Evolutionary conservation across 441 rosid species (phyloP), one percentile per base, ranked within the genome.

Genomic region (Isatis lusitanica): DNA sequence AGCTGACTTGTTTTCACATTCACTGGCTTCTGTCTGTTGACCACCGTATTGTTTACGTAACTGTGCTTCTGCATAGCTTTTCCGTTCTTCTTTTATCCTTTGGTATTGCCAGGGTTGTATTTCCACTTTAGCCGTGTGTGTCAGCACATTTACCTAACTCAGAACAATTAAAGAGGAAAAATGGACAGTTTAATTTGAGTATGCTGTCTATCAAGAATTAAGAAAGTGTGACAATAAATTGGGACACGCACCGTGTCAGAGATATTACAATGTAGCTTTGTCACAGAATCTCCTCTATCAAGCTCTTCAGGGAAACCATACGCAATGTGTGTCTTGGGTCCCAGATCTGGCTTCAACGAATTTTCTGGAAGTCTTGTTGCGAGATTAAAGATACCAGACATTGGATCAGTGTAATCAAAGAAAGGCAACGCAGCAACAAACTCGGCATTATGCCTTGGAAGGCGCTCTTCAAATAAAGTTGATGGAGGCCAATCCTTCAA

Each of bases 401-500:
- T 83, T 26, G 97, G 96, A 74, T 91, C 90, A 38, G 88, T 76
- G 74, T 91, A 93, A 66, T 88, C 93, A 81, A 81, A 91, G 77
- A 89, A 93, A 48, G 98, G 99, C 68, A 95, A 78, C 3, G 94
- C 92, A 60, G 88, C 73, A 44, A 90, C 82, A 59, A 92, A 93
- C 84, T 95, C 98, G 47, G 86, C 88, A 38, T 90, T 88, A 63
- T 95, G 99, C 65, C 98, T 91, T 0, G 97, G 98, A 80, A 94
- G 82, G 15, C 89, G 84, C 70, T 88, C 80, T 71, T 91, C 96
- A 57, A 92, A 94, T 75, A 85, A 83, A 77, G 88, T 86, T 1
- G 92, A 90, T 47, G 97, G 96, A 56, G 99, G 99, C 99, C 97
- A 94, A 64, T 94, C 99, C 78, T 91, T 95, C 43, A 92, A 80